Evolutionary conservation across 2,329 filamentous ascomycete species (phyloP), one percentile per base, ranked within the genome.

Genomic region (Pestalotiopsis sp.): DNA sequence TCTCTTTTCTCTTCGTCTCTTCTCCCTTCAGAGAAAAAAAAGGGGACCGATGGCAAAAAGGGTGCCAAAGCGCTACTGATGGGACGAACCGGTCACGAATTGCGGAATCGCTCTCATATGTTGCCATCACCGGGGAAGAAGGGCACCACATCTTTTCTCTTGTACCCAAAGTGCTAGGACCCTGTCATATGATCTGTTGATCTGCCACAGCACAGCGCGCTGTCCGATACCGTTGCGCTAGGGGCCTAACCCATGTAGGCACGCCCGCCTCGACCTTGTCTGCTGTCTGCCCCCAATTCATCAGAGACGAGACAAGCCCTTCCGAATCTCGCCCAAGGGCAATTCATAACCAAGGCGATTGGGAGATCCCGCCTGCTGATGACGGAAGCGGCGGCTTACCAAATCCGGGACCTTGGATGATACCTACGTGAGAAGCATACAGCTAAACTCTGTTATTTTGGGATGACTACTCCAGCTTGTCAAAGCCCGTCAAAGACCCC

Each of bases 141-240:
- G n/a, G 25, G 23, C 23, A 27, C 12, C 27, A 36, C 27, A 59
- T 59, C 23, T 59, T 12, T 58, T 14, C 20, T 27, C 57, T 25
- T 25, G 57, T 23, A 23, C 14, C 63, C 38, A 38, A 39, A 56
- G 45, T 56, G 49, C 63, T 58, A 56, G 49, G 41, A 66, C 39
- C 59, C 45, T 66, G 63, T 66, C 63, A 66, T 31, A 58, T 58
- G 49, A 66, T 25, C 45, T 52, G 14, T 52, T 52, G 45, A 52
- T 52, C 45, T n/a, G 20, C 45, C 17, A 17, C 45, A 52, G 45
- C 45, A 52, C 14, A 17, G 25, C n/a, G 23, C 20, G 14, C 59
- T 25, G 49, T 66, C 63, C 63, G 63, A 66, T 57, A 66, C 63
- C 63, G 63, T 66, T 66, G 63, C 49, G 31, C 63, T 49, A 57